phyloP scores from a whole-genome alignment of 495 filamentous ascomycete genomes.

The Penicillium odoratum region DNA sequence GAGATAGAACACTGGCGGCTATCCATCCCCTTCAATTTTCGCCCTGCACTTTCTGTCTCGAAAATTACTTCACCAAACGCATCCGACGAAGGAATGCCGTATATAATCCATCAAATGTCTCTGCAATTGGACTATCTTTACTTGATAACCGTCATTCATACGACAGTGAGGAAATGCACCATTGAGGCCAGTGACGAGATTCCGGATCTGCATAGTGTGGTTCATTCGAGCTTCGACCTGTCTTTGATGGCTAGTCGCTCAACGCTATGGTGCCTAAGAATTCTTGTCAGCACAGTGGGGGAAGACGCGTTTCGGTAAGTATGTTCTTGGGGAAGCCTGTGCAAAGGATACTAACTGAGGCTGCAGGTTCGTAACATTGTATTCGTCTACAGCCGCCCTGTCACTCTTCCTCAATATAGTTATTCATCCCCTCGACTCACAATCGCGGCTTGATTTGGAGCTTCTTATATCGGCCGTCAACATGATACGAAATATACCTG shows the following conservation, averaged over 20 bases:
- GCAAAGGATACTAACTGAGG: not conserved
- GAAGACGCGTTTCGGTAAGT: constrained; percentile 17
- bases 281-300: constrained; percentile 6
- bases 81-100: not conserved
- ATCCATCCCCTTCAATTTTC: constrained; percentile 13
- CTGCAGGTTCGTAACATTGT: constrained; percentile 17
- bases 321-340: not conserved
- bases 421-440: constrained; percentile 18
- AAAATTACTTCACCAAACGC: constrained; percentile 1
- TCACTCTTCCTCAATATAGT: constrained; percentile 23
- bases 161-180: constrained; percentile 22
- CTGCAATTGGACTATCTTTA: constrained; percentile 20
- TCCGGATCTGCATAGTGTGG: constrained; percentile 19
- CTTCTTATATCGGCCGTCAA: constrained; percentile 22
- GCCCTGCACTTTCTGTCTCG: constrained; percentile 19
- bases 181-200: constrained; percentile 2
- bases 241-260: constrained; percentile 20
- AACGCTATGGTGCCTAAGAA: constrained; percentile 13
- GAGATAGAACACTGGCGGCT: constrained; percentile 21
- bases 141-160: constrained; percentile 19
- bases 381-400: constrained; percentile 11
- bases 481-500: constrained; percentile 10
- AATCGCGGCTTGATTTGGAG: constrained; percentile 17
- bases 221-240: constrained; percentile 26
- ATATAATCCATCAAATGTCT: constrained; percentile 10